Conservation (phyloP, 192 early-diverging fungal species). For the Mortierella hygrophila region DNA sequence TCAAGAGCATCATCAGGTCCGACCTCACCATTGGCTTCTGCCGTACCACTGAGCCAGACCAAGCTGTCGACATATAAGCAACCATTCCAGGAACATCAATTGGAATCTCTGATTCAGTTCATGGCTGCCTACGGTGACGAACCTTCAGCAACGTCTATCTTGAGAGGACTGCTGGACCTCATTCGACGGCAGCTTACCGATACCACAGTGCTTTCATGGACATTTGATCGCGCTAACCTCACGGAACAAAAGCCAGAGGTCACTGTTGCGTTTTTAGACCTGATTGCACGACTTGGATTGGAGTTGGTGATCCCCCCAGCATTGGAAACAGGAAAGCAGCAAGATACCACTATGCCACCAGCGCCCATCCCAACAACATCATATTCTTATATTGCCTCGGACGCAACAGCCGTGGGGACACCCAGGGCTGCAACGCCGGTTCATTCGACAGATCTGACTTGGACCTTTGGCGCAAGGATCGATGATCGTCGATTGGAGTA, state of each 20-base stretch:
- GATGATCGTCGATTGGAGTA: slow-evolving; percentile 49
- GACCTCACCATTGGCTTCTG: background rate
- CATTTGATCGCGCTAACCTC: slow-evolving; percentile 43
- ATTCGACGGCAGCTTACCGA: slow-evolving; percentile 28
- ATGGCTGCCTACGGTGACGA: slow-evolving; percentile 30
- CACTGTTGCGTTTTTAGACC: slow-evolving; percentile 39
- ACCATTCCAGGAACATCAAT: slow-evolving; percentile 41
- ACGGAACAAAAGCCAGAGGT: slow-evolving; percentile 47
- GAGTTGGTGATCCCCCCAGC: background rate
- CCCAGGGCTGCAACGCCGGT: background rate
- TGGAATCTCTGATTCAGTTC: slow-evolving; percentile 37
- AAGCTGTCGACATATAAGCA: slow-evolving; percentile 21
- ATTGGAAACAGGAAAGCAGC: background rate
- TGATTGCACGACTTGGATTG: slow-evolving; percentile 32
- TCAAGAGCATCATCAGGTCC: background rate
- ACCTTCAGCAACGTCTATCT: slow-evolving; percentile 32
- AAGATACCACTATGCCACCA: background rate
- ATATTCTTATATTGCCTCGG: slow-evolving; percentile 5
- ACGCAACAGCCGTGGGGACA: slow-evolving; percentile 6
- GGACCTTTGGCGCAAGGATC: slow-evolving; percentile 42
- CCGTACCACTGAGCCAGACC: background rate
- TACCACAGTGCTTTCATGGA: slow-evolving; percentile 28
- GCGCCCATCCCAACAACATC: background rate
- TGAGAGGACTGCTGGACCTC: slow-evolving; percentile 38
- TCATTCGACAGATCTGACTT: slow-evolving; percentile 30